Evolutionary conservation across 768 basidiomycete genomes (phyloP), one percentile per base, ranked within the genome.

Genomic region (Lentinula boryana): DNA sequence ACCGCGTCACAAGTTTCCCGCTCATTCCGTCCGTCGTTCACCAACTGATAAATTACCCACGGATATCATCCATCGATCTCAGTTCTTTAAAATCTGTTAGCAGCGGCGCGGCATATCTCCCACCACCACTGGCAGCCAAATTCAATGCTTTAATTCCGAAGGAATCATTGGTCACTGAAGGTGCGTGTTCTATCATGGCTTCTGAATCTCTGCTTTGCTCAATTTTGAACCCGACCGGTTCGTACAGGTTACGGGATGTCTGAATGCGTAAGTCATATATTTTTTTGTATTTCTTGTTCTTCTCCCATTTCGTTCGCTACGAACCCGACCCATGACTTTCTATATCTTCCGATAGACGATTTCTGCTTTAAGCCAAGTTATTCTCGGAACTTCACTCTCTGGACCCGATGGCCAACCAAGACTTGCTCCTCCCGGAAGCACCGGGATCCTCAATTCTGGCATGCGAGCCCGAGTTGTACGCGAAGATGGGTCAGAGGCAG

Each of bases 241-340:
- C 56, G 51, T 2, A 23, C 59, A 87, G 88, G 87, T 0, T 91
- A 88, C 64, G 89, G 89, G 21, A 82, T 88, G 80, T 87, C 87
- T 0, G 87, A 89, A 77, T 70, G 70, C 55, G 87, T 87, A 67
- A 56, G 87, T 72, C 21, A 31, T 41, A 49, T 57, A n/a, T 18
- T 13, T 33, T 48, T 46, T 7, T 40, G 51, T 35, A 6, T 54
- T 21, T 16, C 5, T 23, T 21, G 0, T 54, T 46, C 36, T 7
- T 41, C 21, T 18, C 21, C 48, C 6, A 4, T 49, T 13, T n/a
- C 33, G 10, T 27, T 27, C 27, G 27, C 3, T 27, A 0, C 27
- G 3, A 27, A 27, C 27, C 27, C 27, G 27, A 0, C 27, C 27
- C 27, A 9, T 16, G 1, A 15, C 15, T 21, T 23, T 21, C 21